Evolutionary conservation across 2,329 filamentous ascomycete genomes (phyloP).

Genomic region (Microcyclospora pomicola): DNA sequence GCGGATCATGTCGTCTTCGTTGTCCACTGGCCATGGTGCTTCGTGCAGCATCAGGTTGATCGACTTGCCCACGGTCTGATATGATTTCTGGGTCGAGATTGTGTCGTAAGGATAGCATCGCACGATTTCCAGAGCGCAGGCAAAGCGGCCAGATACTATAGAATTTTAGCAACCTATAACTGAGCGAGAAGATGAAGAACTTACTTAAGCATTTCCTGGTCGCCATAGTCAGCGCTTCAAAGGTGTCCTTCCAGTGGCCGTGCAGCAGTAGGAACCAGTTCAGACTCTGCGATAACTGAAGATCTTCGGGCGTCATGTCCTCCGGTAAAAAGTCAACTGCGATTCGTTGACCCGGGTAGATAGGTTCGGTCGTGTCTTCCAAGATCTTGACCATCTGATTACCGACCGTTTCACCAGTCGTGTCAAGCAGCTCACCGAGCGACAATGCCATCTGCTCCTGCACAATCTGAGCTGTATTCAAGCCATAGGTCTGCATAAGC

Average conservation of each 20-base stretch:
- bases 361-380: constrained; percentile 26
- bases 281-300: constrained; percentile 64
- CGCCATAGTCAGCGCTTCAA: constrained; percentile 53
- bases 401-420: constrained; percentile 5
- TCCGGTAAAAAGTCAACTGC: constrained; percentile 53
- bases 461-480: constrained; percentile 63
- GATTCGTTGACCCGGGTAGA: constrained; percentile 48
- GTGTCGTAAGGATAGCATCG: constrained; percentile 36
- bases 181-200: constrained; percentile 23
- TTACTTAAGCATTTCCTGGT: constrained; percentile 75
- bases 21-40: constrained; percentile 5
- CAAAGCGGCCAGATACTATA: constrained; percentile 34
- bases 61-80: constrained; percentile 26
- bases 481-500: constrained; percentile 57
- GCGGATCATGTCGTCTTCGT: constrained; percentile 11
- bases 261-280: constrained; percentile 74
- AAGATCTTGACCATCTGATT: constrained; percentile 28
- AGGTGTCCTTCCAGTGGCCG: constrained; percentile 57
- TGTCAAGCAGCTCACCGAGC: constrained; percentile 5
- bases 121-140: constrained; percentile 42
- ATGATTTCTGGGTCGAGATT: constrained; percentile 28
- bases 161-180: constrained; percentile 7
- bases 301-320: constrained; percentile 43
- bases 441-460: constrained; percentile 43
- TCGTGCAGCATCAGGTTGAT: constrained; percentile 23